Evolutionary conservation across 108 stramenopile genomes (phyloP), one percentile per base, ranked within the genome.

Genomic region (Cylindrotheca closterium): DNA sequence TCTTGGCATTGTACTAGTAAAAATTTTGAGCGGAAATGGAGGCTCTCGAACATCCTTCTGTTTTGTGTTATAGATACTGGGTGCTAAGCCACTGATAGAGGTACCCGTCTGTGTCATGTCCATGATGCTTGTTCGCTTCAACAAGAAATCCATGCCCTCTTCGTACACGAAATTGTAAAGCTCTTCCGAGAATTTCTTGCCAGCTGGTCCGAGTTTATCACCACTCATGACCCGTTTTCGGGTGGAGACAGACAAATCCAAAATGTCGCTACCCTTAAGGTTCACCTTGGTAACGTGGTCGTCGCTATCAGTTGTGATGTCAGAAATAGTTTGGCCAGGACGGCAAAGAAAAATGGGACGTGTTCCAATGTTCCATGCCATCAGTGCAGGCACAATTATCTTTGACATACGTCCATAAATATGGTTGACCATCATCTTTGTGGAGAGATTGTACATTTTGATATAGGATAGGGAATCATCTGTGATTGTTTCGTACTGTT

Each of bases 381-480:
- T 94, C 19, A 94, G 58, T 15, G 88, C 87, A 7, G 93, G 93
- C 0, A 94, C 87, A 62, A 94, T 88, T 0, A 79, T 68, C 68
- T 94, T 94, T 22, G 93, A 85, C 88, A 94, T 90, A n/a, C 93
- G 76, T 24, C 93, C 88, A 53, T 82, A 87, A 19, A 84, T 82
- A 37, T 84, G 83, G 56, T 88, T 84, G 1, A 81, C 81, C 70
- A 93, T 54, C 30, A 98, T 58, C 59, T 94, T 90, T 19, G 83
- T 75, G 1, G 95, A 95, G 10, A 92, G 69, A 71, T 99, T 95
- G 68, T 83, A 89, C 47, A 97, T 81, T 68, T 99, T 97, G 73
- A 98, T 96, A 75, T 96, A 98, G 46, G 85, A 82, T 54, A 90
- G 71, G 17, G 84, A 87, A 69, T 94, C 95, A 73, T 98, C 98